Evolutionary conservation across 148 eudicot genomes (phyloP), one percentile per base, ranked within the genome.

Genomic region (Oxyria digyna): DNA sequence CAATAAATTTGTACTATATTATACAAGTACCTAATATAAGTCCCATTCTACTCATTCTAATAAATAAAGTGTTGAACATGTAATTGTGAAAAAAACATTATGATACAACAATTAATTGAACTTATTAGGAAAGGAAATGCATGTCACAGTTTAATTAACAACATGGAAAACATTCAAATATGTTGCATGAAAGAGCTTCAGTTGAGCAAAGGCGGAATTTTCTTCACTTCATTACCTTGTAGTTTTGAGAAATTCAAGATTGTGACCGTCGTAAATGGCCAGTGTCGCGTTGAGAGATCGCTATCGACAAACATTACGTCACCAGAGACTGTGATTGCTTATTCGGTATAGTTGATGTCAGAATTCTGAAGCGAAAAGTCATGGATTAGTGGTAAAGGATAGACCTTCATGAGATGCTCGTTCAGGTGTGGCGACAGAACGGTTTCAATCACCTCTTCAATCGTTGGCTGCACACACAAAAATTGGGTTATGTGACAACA

Each of bases 291-390:
- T 54, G 62, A 23, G 62, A 54, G 27, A 24, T 54, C 62, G 15
- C 62, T 23, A 72, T 8, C 71, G 23, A 54, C 12, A 6, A 23
- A 54, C 14, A 10, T 66, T 4, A 85, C 78, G 38, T 89, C 85
- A 26, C 87, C 85, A 76, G 81, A 81, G 52, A 87, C 79, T 10
- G 78, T 75, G 69, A 93, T 82, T 72, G 74, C 68, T 0, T 91
- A 80, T 62, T 81, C 81, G 4, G 71, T 8, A 69, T 76, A 89
- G 62, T 73, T 3, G 31, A 93, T 69, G 69, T 77, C 69, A 26
- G 95, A 85, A 67, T 87, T 75, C 41, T 79, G 79, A 74, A 93
- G 83, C 49, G 69, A 70, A 67, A 87, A 87, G 42, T 96, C 96
- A 75, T 77, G 84, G 72, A 87, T 72, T 20, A 76, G 35, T 0